These are phyloP conservation scores for Meyerozyma carpophila DNA, from an alignment of 1,139 yeast species.

Conservation along the genomic window DNA sequence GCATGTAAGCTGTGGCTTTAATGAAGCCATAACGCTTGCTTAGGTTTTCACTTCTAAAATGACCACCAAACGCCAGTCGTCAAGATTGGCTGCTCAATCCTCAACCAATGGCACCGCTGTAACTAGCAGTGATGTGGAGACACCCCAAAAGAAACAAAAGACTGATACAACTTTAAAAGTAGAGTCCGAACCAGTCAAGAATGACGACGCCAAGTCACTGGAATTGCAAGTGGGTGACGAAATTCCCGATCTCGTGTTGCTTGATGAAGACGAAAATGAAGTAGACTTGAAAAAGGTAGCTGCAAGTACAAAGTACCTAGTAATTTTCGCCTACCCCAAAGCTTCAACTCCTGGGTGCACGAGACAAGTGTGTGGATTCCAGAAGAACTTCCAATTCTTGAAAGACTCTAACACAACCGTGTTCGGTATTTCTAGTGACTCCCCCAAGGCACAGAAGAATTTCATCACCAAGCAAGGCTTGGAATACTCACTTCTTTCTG, in stretches of 20 bases:
- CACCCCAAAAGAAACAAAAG: conserved; percentile 19
- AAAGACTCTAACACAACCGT: conserved; percentile 46
- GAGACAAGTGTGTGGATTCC: conserved; percentile 86
- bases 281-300: conserved; percentile 49
- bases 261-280: conserved; percentile 63
- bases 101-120: conserved; percentile 8
- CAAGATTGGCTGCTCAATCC: conserved; percentile 33
- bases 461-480: conserved; percentile 70
- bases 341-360: conserved; percentile 97
- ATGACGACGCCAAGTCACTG: conserved; percentile 5
- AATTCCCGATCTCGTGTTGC: conserved; percentile 60
- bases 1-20: background rate
- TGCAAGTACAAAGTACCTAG: conserved; percentile 42
- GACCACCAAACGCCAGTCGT: conserved; percentile 52
- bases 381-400: conserved; percentile 57
- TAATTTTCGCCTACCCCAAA: conserved; percentile 79
- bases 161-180: conserved; percentile 5
- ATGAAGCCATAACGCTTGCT: background rate
- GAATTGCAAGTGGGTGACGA: conserved; percentile 58
- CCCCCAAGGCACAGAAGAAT: conserved; percentile 66
- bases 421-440: conserved; percentile 70
- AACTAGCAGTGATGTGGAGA: conserved; percentile 11
- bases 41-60: conserved; percentile 14
- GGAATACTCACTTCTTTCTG: conserved; percentile 71
- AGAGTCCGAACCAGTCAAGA: background rate